phyloP scores from a whole-genome alignment of 495 filamentous ascomycete species.

The Aspergillus avenaceus region DNA sequence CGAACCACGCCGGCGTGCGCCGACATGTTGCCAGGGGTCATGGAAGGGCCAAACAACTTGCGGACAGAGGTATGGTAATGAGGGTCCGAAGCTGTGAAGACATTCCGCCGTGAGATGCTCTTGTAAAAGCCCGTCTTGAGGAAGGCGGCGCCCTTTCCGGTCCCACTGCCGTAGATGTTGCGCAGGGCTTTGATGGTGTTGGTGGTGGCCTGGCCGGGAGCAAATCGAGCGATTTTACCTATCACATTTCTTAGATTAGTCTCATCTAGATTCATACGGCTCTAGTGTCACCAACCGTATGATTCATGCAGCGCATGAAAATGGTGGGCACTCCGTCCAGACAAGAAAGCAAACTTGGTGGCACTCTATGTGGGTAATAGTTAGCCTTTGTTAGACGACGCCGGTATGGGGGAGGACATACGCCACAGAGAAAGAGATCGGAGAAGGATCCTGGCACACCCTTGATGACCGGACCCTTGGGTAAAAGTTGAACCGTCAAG shows the following conservation, averaged over 20 bases:
- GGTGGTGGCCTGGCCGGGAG: slow-evolving; percentile 21
- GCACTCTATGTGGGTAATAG: slow-evolving; percentile 5
- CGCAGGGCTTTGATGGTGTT: slow-evolving; percentile 23
- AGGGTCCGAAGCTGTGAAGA: slow-evolving; percentile 22
- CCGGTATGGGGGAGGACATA: slow-evolving; percentile 1
- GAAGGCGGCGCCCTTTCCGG: slow-evolving; percentile 17
- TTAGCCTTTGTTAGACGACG: neutral
- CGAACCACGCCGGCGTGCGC: slow-evolving; percentile 19
- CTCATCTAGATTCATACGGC: neutral
- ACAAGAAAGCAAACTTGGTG: slow-evolving; percentile 18
- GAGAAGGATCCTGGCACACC: slow-evolving; percentile 12
- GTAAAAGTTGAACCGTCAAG: slow-evolving; percentile 9
- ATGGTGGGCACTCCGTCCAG: slow-evolving; percentile 17
- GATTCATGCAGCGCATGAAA: slow-evolving; percentile 17
- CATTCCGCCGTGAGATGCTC: slow-evolving; percentile 21
- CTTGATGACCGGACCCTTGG: slow-evolving; percentile 17
- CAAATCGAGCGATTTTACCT: slow-evolving; percentile 19
- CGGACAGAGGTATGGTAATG: slow-evolving; percentile 20
- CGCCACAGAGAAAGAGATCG: slow-evolving; percentile 15
- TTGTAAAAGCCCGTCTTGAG: slow-evolving; percentile 23
- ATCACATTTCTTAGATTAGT: neutral
- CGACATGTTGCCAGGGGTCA: slow-evolving; percentile 18
- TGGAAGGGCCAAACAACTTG: slow-evolving; percentile 22
- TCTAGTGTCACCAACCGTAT: slow-evolving; percentile 10
- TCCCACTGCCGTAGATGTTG: slow-evolving; percentile 21